Percentiles rank a stretch among this genome's conserved stretches.
These are phyloP conservation scores for Leccinum solheimii DNA, from an alignment of 1,284 basidiomycete species.

Conservation along the genomic window DNA sequence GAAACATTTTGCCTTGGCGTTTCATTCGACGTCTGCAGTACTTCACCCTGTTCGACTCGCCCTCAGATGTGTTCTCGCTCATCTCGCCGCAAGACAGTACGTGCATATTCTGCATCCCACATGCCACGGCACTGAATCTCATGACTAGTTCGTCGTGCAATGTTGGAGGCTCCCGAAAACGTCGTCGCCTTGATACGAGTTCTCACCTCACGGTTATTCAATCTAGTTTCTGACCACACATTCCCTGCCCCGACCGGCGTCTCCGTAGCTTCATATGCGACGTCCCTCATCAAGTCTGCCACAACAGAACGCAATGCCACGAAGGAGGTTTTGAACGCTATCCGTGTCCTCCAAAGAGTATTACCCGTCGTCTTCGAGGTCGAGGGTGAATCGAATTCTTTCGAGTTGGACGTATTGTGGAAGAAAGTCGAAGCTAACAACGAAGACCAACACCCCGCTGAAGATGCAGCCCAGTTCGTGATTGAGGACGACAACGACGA, in stretches of 20 bases:
- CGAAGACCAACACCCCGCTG: slow-evolving; percentile 28
- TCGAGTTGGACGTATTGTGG: slow-evolving; percentile 76
- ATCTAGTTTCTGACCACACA: slow-evolving; percentile 76
- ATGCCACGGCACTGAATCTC: background rate
- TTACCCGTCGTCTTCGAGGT: slow-evolving; percentile 85
- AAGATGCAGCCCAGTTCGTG: slow-evolving; percentile 65
- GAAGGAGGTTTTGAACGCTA: slow-evolving; percentile 84
- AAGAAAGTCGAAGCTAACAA: slow-evolving; percentile 55
- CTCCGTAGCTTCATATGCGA: slow-evolving; percentile 65
- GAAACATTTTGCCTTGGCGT: background rate
- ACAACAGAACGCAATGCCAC: slow-evolving; percentile 65
- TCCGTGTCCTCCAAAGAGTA: slow-evolving; percentile 84
- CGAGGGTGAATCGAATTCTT: slow-evolving; percentile 66
- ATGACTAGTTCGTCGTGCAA: slow-evolving; percentile 70
- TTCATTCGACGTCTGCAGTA: slow-evolving; percentile 52
- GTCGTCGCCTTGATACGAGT: slow-evolving; percentile 78
- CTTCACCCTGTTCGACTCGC: slow-evolving; percentile 79
- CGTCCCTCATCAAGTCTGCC: slow-evolving; percentile 63
- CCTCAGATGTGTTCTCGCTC: slow-evolving; percentile 86
- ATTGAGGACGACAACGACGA: slow-evolving; percentile 73
- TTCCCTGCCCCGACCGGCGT: slow-evolving; percentile 65
- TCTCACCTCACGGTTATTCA: slow-evolving; percentile 75
- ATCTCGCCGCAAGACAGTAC: slow-evolving; percentile 83
- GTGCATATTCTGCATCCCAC: slow-evolving; percentile 46
- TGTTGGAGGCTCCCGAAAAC: slow-evolving; percentile 82